Percentiles rank a stretch among this genome's conserved stretches.
phyloP scores from a whole-genome alignment of 83 land plant species.

The Diphasiastrum complanatum region DNA sequence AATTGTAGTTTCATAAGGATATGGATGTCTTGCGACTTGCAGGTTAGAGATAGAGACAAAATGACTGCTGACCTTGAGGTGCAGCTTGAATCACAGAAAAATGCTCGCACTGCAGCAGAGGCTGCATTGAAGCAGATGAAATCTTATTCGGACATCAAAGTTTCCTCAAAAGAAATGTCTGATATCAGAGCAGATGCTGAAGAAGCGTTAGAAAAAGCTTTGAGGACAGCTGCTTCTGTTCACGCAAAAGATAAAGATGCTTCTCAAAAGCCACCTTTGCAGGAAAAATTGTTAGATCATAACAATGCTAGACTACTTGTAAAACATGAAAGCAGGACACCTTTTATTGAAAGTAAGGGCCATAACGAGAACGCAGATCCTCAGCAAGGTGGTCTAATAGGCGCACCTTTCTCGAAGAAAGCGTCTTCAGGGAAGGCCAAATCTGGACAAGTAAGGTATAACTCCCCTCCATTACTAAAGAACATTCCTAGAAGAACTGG shows the following conservation, averaged over 20 bases:
- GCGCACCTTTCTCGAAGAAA: background rate
- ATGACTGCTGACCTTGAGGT: slow-evolving; percentile 46
- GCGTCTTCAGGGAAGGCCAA: background rate
- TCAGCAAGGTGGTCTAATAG: background rate
- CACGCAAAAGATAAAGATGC: background rate
- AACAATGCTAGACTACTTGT: background rate
- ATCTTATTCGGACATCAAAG: too few relatives aligned
- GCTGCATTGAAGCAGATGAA: too few relatives aligned
- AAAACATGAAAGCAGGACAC: background rate
- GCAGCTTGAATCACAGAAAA: slow-evolving; percentile 65
- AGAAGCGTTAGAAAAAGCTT: slow-evolving; percentile 7
- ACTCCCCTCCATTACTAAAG: slow-evolving; percentile 6
- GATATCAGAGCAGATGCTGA: slow-evolving; percentile 10
- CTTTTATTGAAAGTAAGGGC: background rate
- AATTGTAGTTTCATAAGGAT: background rate
- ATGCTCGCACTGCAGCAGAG: slow-evolving; percentile 65
- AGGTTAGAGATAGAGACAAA: slow-evolving; percentile 49
- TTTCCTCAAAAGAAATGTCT: too few relatives aligned
- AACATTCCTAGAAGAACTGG: background rate
- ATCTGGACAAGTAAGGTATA: background rate
- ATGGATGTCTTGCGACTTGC: background rate
- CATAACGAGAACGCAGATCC: slow-evolving; percentile 15
- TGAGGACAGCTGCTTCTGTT: background rate
- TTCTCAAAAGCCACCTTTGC: background rate
- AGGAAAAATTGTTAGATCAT: background rate